Evolutionary conservation across 768 basidiomycete species (phyloP), one percentile per base, ranked within the genome.

Genomic region (Sarcomyxa edulis): DNA sequence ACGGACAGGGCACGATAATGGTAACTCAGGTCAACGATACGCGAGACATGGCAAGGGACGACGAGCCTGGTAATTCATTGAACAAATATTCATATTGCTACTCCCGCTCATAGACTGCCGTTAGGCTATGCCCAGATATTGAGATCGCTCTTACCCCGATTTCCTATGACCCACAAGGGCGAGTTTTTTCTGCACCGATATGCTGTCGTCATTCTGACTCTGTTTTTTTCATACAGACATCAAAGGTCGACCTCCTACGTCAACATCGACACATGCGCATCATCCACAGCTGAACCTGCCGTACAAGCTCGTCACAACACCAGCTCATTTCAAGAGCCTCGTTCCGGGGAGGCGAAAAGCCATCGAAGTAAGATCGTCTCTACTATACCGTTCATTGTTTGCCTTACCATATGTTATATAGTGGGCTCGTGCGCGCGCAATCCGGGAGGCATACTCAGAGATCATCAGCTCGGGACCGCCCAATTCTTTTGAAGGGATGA

Each of bases 361-460:
- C 3, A 71, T 76, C 10, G 71, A 74, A 55, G 74, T 73, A 46
- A 40, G 56, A 39, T 25, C 20, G 12, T 11, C 20, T 18, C 10
- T 31, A 16, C 7, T 30, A 15, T 22, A 21, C 14, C 28, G 6
- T 19, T 19, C 4, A 5, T 23, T 16, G 6, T 10, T 14, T 26
- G 23, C 32, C 23, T 35, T 25, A 31, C 6, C 16, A 29, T 19
- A 24, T 9, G 35, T 11, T 28, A 18, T 4, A 2, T 19, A 77
- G 75, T 74, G 72, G 71, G 61, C 62, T 30, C 68, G 73, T 29
- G 65, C 70, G 7, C 60, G 55, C 32, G 71, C 69, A 27, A 55
- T 76, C 32, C 64, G 59, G 35, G 59, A 64, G 18, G 68, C 68
- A 1, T 74, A 71, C 42, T 52, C 45, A 12, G 46, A 49, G 24